Evolutionary conservation across 2,329 filamentous ascomycete genomes (phyloP), one percentile per base, ranked within the genome.

Genomic region (Cordyceps pruinosa): DNA sequence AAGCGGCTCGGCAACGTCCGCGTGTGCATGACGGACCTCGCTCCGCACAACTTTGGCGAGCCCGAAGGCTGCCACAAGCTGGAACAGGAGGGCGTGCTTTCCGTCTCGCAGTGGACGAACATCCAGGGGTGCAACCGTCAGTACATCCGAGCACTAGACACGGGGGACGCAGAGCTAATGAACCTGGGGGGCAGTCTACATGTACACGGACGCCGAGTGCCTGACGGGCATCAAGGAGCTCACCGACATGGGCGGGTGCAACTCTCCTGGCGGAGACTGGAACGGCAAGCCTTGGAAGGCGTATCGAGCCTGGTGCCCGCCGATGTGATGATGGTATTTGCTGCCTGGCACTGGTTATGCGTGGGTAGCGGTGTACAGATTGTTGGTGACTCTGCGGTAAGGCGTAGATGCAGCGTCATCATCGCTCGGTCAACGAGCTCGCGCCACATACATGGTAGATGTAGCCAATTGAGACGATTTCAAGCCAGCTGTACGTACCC

Each of bases 31-130:
- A 41, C 42, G 25, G 52, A 47, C 23, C 52, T 47, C 5, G 52
- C 52, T 13, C 23, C 39, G 34, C 42, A 48, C 52, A 56, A 56
- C 52, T 47, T 39, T 12, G 52, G 52, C 44, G 52, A 56, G 52
- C 52, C 52, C 3, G 21, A 47, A 8, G 52, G 52, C 52, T 56
- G 52, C 44, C 42, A 56, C 52, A 48, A 30, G 30, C 42, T 56
- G 41, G 52, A 48, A 13, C 44, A 41, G 21, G 44, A 26, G 5
- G 44, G 42, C 15, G 44, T 56, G 23, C 44, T 47, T 5, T 56
- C 52, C 25, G 37, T 56, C 13, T 56, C 42, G n/a, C 42, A 56
- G 52, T 56, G 52, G 52, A 47, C 52, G 26, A 41, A 47, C 21
- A 32, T 47, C 13, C 21, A 56, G 13, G 52, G 52, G 19, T 56